A percentile compares a stretch with the other conserved stretches of the same genome.
Evolutionary conservation across 305 asterid species (phyloP).

Genomic region (Salvia sclarea): DNA sequence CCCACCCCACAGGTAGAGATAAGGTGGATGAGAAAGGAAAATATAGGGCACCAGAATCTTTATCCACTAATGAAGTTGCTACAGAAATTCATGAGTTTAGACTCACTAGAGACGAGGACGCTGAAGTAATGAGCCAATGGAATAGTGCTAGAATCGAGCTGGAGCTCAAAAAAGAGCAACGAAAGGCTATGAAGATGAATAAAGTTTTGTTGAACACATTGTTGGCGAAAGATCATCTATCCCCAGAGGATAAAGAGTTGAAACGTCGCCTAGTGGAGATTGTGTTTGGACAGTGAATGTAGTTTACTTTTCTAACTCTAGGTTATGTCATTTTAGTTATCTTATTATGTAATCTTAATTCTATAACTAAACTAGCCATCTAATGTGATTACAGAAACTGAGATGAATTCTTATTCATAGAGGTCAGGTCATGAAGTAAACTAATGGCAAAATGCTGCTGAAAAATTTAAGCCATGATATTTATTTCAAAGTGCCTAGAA

Average conservation of each 20-base stretch:
- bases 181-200: background rate
- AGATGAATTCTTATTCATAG: too few species aligned
- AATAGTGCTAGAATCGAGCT: background rate
- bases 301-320: background rate
- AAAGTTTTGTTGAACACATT: background rate
- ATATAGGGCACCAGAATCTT: background rate
- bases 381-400: too few species aligned
- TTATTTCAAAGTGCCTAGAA: background rate
- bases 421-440: too few species aligned
- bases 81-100: background rate
- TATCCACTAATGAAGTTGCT: background rate
- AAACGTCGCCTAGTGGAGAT: background rate
- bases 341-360: too few species aligned
- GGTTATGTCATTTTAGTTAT: too few species aligned
- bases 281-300: background rate
- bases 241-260: conserved; percentile 8
- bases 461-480: too few species aligned
- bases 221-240: background rate
- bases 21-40: too few species aligned
- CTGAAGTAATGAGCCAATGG: background rate
- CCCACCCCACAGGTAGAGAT: too few species aligned
- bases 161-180: background rate
- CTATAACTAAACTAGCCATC: too few species aligned
- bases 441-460: too few species aligned
- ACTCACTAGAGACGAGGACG: background rate